phyloP scores from a whole-genome alignment of 305 asterid genomes.

The Fraxinus xanthoxyloides region DNA sequence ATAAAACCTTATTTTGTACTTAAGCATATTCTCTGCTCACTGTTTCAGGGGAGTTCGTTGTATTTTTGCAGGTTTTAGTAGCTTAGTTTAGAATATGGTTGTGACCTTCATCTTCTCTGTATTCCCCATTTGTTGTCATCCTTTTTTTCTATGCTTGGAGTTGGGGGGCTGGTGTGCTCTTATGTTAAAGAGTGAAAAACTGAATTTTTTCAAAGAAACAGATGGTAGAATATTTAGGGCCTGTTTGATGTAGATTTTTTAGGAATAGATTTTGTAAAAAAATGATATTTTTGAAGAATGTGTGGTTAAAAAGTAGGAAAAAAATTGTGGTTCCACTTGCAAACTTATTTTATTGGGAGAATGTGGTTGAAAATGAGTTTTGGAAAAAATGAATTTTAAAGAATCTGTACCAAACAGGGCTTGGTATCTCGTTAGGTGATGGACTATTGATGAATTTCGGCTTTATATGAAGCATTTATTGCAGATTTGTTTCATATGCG shows the following conservation, averaged over 20 bases:
- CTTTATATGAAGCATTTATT: background rate
- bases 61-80: background rate
- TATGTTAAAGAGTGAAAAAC: background rate
- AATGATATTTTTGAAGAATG: background rate
- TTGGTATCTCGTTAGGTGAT: background rate
- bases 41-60: background rate
- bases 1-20: background rate
- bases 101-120: background rate
- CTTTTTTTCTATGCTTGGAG: background rate
- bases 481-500: background rate
- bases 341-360: background rate
- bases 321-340: background rate
- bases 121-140: background rate
- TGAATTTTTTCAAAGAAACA: background rate
- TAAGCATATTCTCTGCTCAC: background rate
- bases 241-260: background rate
- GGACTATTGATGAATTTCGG: background rate
- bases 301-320: background rate
- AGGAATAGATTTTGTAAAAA: background rate
- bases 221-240: background rate
- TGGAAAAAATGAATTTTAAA: background rate
- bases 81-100: background rate
- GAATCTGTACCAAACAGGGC: background rate
- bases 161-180: background rate
- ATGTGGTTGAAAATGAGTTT: background rate